Base-by-base conservation (phyloP, 2,329 filamentous ascomycete species). In the Verticillium nonalfalfae region DNA sequence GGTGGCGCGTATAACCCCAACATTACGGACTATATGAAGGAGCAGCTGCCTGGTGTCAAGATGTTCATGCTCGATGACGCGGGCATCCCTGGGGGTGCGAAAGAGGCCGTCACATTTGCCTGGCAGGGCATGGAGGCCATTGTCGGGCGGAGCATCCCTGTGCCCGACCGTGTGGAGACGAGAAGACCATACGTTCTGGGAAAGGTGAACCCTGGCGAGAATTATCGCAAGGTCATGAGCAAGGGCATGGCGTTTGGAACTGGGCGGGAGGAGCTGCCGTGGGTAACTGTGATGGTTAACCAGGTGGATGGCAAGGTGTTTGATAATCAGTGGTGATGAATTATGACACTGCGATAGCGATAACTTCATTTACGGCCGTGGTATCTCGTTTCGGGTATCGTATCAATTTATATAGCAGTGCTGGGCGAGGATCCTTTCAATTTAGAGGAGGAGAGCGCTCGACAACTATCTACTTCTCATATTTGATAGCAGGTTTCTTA, bases 41-140 rank as follows among this genome's bases (percentile, higher is more conserved):
- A 69, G 60, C 71, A 75, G 63, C 82, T 78, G 65, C 83, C 78
- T 14, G 72, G 75, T 40, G 78, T 78, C 2, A 75, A 73, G 40
- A 81, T 87, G 55, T 72, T 78, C 59, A 82, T 83, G 76, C 73
- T 87, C 7, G 82, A 86, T 64, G 82, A 82, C 57, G 82, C 82
- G 2, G 84, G 84, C 4, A 78, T 87, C 57, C 81, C 82, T 0
- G 80, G 73, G 1, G 80, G 79, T 38, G 84, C 84, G 2, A 87
- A 87, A 69, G 84, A 87, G 68, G 82, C 83, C 34, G 65, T 71
- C 39, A 70, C 67, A 4, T 86, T 87, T 68, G 84, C 85, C 4
- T 85, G 82, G 79, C 82, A 85, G 70, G 84, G 79, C 2, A 82
- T 87, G 78, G 83, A 87, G 68, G 81, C 83, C 1, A 68, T 86